Conservation (phyloP, 2,329 filamentous ascomycete genomes). For the Cladophialophora immunda region DNA sequence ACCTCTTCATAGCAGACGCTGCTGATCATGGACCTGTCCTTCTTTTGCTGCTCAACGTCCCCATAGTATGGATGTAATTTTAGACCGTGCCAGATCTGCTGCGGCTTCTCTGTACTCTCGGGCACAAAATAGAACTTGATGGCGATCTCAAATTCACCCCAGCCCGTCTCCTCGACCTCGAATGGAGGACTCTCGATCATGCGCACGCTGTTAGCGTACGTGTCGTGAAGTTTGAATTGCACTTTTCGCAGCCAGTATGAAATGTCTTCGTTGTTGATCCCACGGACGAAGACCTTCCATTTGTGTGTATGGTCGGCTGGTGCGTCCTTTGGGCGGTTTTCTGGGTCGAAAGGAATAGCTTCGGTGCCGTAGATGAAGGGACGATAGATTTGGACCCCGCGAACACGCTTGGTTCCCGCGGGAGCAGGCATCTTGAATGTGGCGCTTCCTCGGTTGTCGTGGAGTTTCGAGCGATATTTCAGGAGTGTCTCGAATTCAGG, state of each 20-base stretch:
- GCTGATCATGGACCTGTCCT: slow-evolving; percentile 70
- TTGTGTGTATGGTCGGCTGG: slow-evolving; percentile 94
- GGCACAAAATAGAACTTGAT: slow-evolving; percentile 93
- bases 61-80: slow-evolving; percentile 88
- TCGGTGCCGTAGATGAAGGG: slow-evolving; percentile 77
- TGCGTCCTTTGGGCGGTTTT: slow-evolving; percentile 75
- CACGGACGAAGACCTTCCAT: slow-evolving; percentile 94
- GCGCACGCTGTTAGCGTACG: slow-evolving; percentile 88
- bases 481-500: background rate
- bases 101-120: slow-evolving; percentile 89
- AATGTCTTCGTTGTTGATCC: slow-evolving; percentile 87
- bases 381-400: slow-evolving; percentile 56
- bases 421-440: slow-evolving; percentile 59
- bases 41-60: slow-evolving; percentile 76
- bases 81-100: slow-evolving; percentile 93
- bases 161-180: slow-evolving; percentile 88
- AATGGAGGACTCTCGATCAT: slow-evolving; percentile 85
- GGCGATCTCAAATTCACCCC: slow-evolving; percentile 97
- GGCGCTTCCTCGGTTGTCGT: background rate
- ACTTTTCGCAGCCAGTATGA: slow-evolving; percentile 97
- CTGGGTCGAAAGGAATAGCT: slow-evolving; percentile 78
- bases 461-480: background rate
- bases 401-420: slow-evolving; percentile 63
- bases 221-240: slow-evolving; percentile 98
- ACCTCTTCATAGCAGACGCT: slow-evolving; percentile 92